A percentile compares a stretch with the other conserved stretches of the same genome.
Conservation (phyloP, 345 rosid genomes). For the Syzygium grande region DNA sequence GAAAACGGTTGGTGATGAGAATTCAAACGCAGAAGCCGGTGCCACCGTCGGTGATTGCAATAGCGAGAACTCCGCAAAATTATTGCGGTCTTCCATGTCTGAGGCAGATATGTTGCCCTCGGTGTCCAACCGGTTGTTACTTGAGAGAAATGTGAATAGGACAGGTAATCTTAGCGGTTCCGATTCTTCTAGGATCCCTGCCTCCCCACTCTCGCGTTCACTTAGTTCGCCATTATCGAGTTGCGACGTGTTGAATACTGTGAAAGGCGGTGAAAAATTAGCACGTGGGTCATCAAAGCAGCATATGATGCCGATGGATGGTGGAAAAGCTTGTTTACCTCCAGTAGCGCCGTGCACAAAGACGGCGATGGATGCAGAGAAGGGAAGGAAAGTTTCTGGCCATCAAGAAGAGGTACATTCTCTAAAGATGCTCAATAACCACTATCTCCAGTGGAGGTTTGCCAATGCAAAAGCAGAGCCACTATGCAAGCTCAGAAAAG, state of each 20-base stretch:
- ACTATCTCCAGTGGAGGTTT: constrained; percentile 66
- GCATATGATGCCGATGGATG: constrained; percentile 5
- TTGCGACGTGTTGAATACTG: constrained; percentile 9
- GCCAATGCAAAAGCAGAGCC: constrained; percentile 62
- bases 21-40: neutral
- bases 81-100: constrained; percentile 24
- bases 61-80: neutral
- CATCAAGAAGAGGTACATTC: constrained; percentile 57
- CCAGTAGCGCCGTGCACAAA: constrained; percentile 38
- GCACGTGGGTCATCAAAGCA: constrained; percentile 7
- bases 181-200: constrained; percentile 1
- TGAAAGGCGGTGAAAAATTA: constrained; percentile 9
- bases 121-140: constrained; percentile 15
- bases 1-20: neutral
- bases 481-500: constrained; percentile 40
- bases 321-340: constrained; percentile 30
- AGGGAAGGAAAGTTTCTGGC: constrained; percentile 27
- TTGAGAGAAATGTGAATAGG: constrained; percentile 22
- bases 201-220: constrained; percentile 27
- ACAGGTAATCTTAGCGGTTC: neutral
- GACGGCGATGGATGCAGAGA: constrained; percentile 23
- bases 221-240: constrained; percentile 15
- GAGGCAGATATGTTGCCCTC: constrained; percentile 25
- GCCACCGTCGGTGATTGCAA: neutral
- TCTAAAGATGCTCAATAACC: constrained; percentile 55